Evolutionary conservation across 805 yeast species (phyloP).

Genomic region (Zygoascus biomembranicola): DNA sequence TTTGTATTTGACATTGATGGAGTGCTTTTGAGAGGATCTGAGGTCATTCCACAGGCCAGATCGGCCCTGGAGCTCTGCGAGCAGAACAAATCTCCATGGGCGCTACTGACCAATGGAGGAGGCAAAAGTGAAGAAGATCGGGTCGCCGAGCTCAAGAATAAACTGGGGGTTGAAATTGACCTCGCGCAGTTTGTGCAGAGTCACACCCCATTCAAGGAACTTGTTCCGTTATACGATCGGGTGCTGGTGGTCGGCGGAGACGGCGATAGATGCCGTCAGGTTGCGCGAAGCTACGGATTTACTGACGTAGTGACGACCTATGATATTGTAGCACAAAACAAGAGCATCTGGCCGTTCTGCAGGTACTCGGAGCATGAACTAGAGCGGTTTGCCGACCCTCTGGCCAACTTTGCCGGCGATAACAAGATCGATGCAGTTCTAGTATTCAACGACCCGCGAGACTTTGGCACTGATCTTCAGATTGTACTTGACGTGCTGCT

Average conservation of each 20-base stretch:
- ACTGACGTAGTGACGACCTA: constrained; percentile 62
- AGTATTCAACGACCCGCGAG: constrained; percentile 85
- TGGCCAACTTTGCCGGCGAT: constrained; percentile 14
- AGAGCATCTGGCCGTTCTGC: constrained; percentile 63
- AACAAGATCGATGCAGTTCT: constrained; percentile 57
- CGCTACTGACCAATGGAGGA: constrained; percentile 87
- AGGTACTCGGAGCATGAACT: constrained; percentile 40
- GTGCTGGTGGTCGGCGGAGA: constrained; percentile 84
- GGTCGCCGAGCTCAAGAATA: constrained; percentile 41
- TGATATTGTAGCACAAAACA: constrained; percentile 53
- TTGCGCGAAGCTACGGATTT: constrained; percentile 74
- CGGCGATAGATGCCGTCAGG: constrained; percentile 57
- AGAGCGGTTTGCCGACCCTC: constrained; percentile 34
- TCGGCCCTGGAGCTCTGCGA: constrained; percentile 51
- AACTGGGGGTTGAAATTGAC: constrained; percentile 36
- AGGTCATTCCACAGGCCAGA: constrained; percentile 57
- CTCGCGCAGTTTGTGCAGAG: constrained; percentile 68
- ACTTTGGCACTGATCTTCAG: constrained; percentile 79
- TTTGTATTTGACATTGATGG: constrained; percentile 56
- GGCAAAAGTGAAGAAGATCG: constrained; percentile 64
- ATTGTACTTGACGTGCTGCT: constrained; percentile 62
- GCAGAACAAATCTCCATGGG: constrained; percentile 55
- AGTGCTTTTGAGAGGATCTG: constrained; percentile 67
- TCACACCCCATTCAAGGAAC: constrained; percentile 74
- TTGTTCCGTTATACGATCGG: constrained; percentile 44